A percentile compares a stretch with the other conserved stretches of the same genome.
Conservation (phyloP, 78 protist genomes). For the Dictyostelium intermedium region DNA sequence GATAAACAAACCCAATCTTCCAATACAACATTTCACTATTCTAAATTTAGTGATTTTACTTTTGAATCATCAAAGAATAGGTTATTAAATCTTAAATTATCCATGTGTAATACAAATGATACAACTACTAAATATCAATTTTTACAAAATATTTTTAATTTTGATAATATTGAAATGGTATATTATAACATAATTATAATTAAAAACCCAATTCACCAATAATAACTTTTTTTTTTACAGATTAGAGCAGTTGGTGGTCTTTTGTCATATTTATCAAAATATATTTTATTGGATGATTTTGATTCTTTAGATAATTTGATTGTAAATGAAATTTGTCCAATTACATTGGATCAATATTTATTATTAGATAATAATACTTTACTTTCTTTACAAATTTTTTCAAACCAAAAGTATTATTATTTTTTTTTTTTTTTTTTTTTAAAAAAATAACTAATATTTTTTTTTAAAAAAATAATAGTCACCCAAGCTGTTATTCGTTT, state of each 20-base stretch:
- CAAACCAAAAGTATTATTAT: not conserved
- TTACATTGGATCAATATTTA: not conserved
- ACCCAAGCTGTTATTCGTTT: slow-evolving; percentile 37
- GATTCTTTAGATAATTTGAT: slow-evolving; percentile 37
- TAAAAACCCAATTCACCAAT: too few species aligned
- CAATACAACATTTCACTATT: not conserved
- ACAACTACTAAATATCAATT: not conserved
- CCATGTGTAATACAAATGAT: not conserved
- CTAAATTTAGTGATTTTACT: slow-evolving; percentile 23
- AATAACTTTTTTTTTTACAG: not conserved
- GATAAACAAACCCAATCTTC: not conserved
- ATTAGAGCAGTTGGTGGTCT: slow-evolving; percentile 64
- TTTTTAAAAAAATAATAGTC: not conserved
- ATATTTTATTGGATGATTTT: slow-evolving; percentile 42
- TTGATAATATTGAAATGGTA: slow-evolving; percentile 51
- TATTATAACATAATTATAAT: too few species aligned
- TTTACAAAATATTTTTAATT: slow-evolving; percentile 17
- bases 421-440: not conserved
- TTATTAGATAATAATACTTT: not conserved
- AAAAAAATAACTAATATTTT: not conserved
- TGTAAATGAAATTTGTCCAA: slow-evolving; percentile 31
- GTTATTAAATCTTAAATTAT: slow-evolving; percentile 37
- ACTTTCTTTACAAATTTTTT: slow-evolving; percentile 21
- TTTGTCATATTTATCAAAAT: slow-evolving; percentile 39
- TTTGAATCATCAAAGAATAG: slow-evolving; percentile 26